Evolutionary conservation across 306 rosid genomes (phyloP), one percentile per base, ranked within the genome.

Genomic region (Albizia julibrissin): DNA sequence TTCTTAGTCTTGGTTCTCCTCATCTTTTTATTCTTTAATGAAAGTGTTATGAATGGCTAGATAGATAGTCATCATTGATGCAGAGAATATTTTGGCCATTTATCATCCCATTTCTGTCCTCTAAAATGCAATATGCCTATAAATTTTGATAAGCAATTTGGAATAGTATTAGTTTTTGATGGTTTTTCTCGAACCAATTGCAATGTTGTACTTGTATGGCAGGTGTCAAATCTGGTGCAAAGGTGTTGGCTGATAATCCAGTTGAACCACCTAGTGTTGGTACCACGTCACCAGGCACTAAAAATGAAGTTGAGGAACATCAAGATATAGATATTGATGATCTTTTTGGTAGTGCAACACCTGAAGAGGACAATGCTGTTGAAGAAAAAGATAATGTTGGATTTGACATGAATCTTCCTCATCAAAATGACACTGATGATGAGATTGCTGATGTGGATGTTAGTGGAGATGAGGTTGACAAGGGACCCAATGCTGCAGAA

Each of bases 381-480:
- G 97, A 91, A 83, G 93, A 84, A 44, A 90, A 86, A 83, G 90
- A 86, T 31, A 88, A 95, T 70, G 74, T 52, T 67, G 95, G 88
- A 80, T 90, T 93, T 24, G 94, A 94, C 75, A 88, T 85, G 47
- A 91, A 87, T 42, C 29, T 80, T 27, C 87, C 89, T 2, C 90
- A 33, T 75, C 92, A 87, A 26, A 87, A 89, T 11, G 91, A 88
- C 66, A 85, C 91, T 15, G 98, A 94, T 26, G 94, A 94, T 82
- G 98, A 94, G 87, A 89, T 95, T 3, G 97, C 93, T 24, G 99
- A 93, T 78, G 95, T 95, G 75, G 94, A 89, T 71, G 99, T 84
- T 70, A 95, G 99, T 31, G 97, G 93, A 10, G 95, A 95, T 68
- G 98, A 93, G 86, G 93, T 84, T 42, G 95, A 93, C 64, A 93